These are phyloP conservation scores for Liquidambar formosana DNA, from an alignment of 164 flowering plant genomes.

Conservation along the genomic window DNA sequence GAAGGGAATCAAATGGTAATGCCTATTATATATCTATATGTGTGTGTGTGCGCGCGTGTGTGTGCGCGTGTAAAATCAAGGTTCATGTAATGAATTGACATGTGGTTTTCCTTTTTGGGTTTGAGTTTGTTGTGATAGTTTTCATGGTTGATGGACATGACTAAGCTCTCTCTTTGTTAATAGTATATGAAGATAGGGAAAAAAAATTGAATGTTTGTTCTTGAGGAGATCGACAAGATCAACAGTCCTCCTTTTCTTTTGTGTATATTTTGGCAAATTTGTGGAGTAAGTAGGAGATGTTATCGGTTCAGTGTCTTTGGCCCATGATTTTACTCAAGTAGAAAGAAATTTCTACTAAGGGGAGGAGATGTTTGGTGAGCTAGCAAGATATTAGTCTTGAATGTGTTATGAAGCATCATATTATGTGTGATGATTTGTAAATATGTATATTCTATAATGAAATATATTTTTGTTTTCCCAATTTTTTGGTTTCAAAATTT, in stretches of 20 bases:
- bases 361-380: not conserved
- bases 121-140: constrained; percentile 2
- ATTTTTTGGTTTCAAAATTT: no score
- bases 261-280: not conserved
- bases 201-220: not conserved
- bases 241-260: not conserved
- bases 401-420: no score
- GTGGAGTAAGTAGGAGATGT: not conserved
- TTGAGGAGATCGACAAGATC: not conserved
- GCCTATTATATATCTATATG: not conserved
- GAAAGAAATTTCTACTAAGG: not conserved
- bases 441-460: no score
- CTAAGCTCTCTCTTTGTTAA: not conserved
- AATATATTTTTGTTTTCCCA: no score
- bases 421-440: no score
- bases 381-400: no score
- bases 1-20: constrained; percentile 8
- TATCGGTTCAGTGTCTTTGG: not conserved
- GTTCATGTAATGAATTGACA: not conserved
- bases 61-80: no score
- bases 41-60: no score
- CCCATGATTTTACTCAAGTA: not conserved
- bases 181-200: not conserved
- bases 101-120: not conserved
- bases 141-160: not conserved